Evolutionary conservation across 805 yeast genomes (phyloP), one percentile per base, ranked within the genome.

Genomic region (Saccharomycopsis olivae): DNA sequence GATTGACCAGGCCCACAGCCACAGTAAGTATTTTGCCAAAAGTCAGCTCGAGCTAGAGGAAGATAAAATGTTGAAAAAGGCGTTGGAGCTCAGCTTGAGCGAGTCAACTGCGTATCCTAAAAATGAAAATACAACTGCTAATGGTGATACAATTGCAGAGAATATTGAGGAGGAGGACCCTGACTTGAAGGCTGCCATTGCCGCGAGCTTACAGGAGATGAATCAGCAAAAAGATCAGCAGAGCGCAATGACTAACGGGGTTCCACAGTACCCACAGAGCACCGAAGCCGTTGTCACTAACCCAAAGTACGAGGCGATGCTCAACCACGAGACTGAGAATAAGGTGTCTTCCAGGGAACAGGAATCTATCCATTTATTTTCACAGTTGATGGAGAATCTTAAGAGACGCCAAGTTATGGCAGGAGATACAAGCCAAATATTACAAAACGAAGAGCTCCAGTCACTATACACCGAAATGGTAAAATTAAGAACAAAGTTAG

Each of bases 161-260:
- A 25, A 29, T 34, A 27, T 14, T 35, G 42, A 13, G 23, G 39
- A 24, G 20, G 24, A 31, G 3, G 95, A 87, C 53, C 89, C 80
- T 29, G 95, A 86, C 28, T 72, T 89, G 76, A 83, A 77, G 55
- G 94, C 92, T 1, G 98, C 97, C 0, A 89, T 92, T 43, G 95
- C 82, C 13, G 95, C 95, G 1, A 85, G 95, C 57, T 65, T 92
- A 46, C 69, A 68, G 39, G 96, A 88, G 43, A 67, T 81, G 54
- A 73, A 80, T 48, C 55, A 53, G 24, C 60, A 51, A 33, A 55
- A 51, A 41, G 45, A 50, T 41, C 52, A 41, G 33, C 41, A 16
- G 36, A 9, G 15, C 20, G 4, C 5, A 10, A 30, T 4, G 14
- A 4, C 10, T 17, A 17, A 14, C 16, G 21, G 15, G 5, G 6